Evolutionary conservation across 1,284 basidiomycete species (phyloP), one percentile per base, ranked within the genome.

Genomic region (Hemileia vastatrix): DNA sequence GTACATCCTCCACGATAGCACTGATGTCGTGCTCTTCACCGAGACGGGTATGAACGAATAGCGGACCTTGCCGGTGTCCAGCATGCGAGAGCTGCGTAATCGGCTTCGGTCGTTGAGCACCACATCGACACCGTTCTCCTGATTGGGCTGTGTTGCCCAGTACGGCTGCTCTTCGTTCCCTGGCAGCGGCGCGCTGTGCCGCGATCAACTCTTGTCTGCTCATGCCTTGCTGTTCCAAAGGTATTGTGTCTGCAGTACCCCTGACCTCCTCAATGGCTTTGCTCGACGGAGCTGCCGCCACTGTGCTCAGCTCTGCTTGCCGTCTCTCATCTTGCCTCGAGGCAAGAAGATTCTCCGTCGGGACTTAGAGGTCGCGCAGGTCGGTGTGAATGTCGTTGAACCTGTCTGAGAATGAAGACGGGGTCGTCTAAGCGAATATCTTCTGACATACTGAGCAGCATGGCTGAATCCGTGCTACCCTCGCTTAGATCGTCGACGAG

Each of bases 41-140:
- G 65, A 87, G 87, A 1, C 83, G 81, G 66, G 89, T 86, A 95
- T 85, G 72, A 90, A 95, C 24, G 90, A 94, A 73, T 96, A 96
- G 0, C 91, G n/a, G n/a, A 83, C 79, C 90, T 86, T 57, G 80
- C 80, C 68, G 87, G 85, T 5, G 65, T 64, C 24, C 49, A 60
- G 18, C 68, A 67, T 63, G 84, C 83, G 13, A 73, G 66, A 15
- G 70, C 87, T 91, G 21, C 92, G 86, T n/a, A 96, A 81, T 69
- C 87, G 83, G 0, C 83, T 87, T 67, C 87, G 86, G 15, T 89
- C 87, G 5, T 88, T 86, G 5, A 95, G 78, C 3, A 89, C 77
- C 11, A 96, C 83, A 70, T 96, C 92, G 69, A 94, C 82, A 0
- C 92, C 93, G 58, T 89, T 83, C 19, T 86, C 81, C 1, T 84